These are phyloP conservation scores for Chernovozyma sophiae-reginae DNA, from an alignment of 1,139 yeast species.

Conservation along the genomic window DNA sequence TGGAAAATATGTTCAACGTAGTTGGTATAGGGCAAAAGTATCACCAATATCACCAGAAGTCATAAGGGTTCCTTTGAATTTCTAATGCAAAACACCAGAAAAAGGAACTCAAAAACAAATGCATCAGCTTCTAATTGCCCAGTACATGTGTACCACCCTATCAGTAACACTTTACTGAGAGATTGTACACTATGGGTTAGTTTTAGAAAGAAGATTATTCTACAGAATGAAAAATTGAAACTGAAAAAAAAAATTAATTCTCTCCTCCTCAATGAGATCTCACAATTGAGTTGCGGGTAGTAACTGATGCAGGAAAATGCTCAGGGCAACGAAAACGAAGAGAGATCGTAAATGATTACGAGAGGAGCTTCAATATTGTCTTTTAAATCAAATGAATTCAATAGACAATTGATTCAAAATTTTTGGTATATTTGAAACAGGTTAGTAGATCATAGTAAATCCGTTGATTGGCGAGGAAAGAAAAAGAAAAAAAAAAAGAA, in stretches of 20 bases:
- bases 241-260: too few relatives aligned
- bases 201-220: background rate
- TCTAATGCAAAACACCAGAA: background rate
- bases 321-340: background rate
- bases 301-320: background rate
- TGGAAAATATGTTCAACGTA: constrained; percentile 79
- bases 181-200: constrained; percentile 1
- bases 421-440: too few relatives aligned
- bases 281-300: constrained; percentile 1
- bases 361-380: too few relatives aligned
- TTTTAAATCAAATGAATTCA: too few relatives aligned
- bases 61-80: background rate
- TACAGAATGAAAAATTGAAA: background rate
- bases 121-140: constrained; percentile 24
- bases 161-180: constrained; percentile 10
- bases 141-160: constrained; percentile 2
- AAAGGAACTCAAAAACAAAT: constrained; percentile 9
- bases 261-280: too few relatives aligned
- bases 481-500: too few relatives aligned
- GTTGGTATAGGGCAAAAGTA: constrained; percentile 62
- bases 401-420: too few relatives aligned
- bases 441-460: too few relatives aligned
- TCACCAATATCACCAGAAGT: constrained; percentile 21
- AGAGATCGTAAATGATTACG: too few relatives aligned
- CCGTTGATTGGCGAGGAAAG: too few relatives aligned